Evolutionary conservation across 148 eudicot species (phyloP), one percentile per base, ranked within the genome.

Genomic region (Rhododendron molle): DNA sequence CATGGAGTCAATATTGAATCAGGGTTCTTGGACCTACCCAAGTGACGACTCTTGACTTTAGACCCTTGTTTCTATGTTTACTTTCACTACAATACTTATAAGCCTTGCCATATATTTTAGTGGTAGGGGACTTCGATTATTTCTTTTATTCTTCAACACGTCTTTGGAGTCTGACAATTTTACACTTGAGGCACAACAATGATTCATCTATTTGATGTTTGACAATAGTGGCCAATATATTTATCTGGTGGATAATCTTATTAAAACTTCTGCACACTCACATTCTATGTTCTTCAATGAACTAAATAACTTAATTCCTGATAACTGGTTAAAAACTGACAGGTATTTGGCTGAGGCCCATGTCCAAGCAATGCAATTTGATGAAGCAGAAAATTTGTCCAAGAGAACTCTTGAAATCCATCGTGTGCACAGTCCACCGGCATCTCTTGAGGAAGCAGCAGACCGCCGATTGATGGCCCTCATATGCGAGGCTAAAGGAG

Each of bases 391-490:
- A 84, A 91, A 86, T 72, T 83, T 97, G 60, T 92, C 94, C 90
- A 92, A 97, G 87, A 94, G 89, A 88, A 94, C 99, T 67, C 94
- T 97, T 72, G 98, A 97, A 88, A 97, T 95, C 84, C 99, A 97
- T 52, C 95, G 98, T 10, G 94, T 89, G 78, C 98, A 97, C 89
- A 94, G 98, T 83, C 87, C 98, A 69, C 98, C 99, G 7, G 98
- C 99, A 20, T 97, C 99, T 76, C 94, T 97, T 9, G 98, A 97
- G 85, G 99, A 97, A 91, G 98, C 98, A 38, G 98, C 98, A 78
- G 99, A 97, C 84, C 96, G 99, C n/a, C 91, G 99, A 26, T 85
- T 97, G 85, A 95, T 97, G 99, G 99, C 98, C 85, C 98, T 97
- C 88, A 95, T 97, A 87, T 93, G 92, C 82, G 99, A 97, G 90